Evolutionary conservation across 495 filamentous ascomycete species (phyloP).

Genomic region (Chlorociboria aeruginascens): DNA sequence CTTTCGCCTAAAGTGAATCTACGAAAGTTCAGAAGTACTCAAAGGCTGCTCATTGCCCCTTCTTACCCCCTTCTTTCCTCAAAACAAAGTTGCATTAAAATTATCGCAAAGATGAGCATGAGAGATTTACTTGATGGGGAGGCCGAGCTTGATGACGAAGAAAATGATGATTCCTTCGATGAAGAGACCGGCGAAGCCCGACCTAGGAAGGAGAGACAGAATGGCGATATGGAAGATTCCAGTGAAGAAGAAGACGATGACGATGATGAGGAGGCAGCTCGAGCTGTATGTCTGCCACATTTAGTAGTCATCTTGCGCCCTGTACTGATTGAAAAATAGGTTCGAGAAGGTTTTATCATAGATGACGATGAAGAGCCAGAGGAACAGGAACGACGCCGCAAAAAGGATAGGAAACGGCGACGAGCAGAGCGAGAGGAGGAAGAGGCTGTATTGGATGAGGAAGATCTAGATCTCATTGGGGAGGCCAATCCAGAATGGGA

Average conservation of each 20-base stretch:
- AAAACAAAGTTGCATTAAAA: background rate
- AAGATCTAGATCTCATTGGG: conserved; percentile 91
- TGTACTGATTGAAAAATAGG: conserved; percentile 30
- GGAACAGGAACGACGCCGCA: conserved; percentile 47
- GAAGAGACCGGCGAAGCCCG: conserved; percentile 62
- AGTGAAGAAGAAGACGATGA: conserved; percentile 96
- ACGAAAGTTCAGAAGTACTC: background rate
- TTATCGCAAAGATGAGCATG: conserved; percentile 50
- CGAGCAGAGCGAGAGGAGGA: conserved; percentile 66
- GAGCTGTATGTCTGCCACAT: conserved; percentile 4
- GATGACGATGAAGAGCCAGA: conserved; percentile 65
- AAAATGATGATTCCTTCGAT: conserved; percentile 75
- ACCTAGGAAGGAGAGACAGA: conserved; percentile 27
- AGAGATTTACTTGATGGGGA: conserved; percentile 71
- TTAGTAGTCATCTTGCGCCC: background rate
- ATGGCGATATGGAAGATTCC: conserved; percentile 46
- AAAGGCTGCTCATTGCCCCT: background rate
- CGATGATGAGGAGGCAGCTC: conserved; percentile 62
- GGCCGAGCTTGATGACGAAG: conserved; percentile 79
- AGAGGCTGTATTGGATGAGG: conserved; percentile 83
- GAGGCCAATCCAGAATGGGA: conserved; percentile 60
- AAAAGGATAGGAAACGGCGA: conserved; percentile 53
- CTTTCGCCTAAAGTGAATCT: background rate
- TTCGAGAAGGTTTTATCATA: conserved; percentile 91
- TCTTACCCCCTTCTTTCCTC: conserved; percentile 1